Base-by-base conservation (phyloP, 192 early-diverging fungal species). In the Backusella luteola region DNA sequence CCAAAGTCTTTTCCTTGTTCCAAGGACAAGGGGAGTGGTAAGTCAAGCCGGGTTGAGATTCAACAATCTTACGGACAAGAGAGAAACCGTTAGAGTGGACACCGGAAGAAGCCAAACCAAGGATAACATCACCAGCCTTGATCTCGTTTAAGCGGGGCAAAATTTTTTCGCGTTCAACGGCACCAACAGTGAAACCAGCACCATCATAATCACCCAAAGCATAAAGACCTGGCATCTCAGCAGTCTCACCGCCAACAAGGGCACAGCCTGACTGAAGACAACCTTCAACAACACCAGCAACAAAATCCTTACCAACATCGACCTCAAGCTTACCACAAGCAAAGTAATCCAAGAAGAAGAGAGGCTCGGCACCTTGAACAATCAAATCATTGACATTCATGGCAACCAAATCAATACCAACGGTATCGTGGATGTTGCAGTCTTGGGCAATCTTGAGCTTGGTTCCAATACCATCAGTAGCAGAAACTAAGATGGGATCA, bases 51-150 rank as follows among this genome's bases (percentile, higher is more conserved):
- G 91, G 87, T 70, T 82, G 86, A 38, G 82, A 79, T 15, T 88
- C 88, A 39, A 99, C 90, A 66, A 96, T 89, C 83, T 96, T 93
- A 75, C 98, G 94, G 68, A 99, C 95, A 71, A 99, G 88, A 35
- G 97, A 98, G 90, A 94, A 99, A n/a, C 98, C 98, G 76, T 99
- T 99, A 15, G 97, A 98, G 82, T 99, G 98, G 29, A 98, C 87
- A 69, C 98, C 98, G 14, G 96, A 98, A n/a, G 96, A 98, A 56
- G 94, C 85, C 36, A 99, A 85, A 34, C 96, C 98, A 15, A 99
- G 82, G 29, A 99, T 79, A 66, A 96, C 85, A 81, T 99, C 97
- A 38, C 91, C 95, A 12, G 89, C 81, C 59, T 85, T 79, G 71
- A 99, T 94, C 6, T 88, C 77, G 71, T 90, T 86, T 80, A 95